These are phyloP conservation scores for Cladosporium sp. DNA, from an alignment of 2,329 filamentous ascomycete genomes.

Conservation along the genomic window DNA sequence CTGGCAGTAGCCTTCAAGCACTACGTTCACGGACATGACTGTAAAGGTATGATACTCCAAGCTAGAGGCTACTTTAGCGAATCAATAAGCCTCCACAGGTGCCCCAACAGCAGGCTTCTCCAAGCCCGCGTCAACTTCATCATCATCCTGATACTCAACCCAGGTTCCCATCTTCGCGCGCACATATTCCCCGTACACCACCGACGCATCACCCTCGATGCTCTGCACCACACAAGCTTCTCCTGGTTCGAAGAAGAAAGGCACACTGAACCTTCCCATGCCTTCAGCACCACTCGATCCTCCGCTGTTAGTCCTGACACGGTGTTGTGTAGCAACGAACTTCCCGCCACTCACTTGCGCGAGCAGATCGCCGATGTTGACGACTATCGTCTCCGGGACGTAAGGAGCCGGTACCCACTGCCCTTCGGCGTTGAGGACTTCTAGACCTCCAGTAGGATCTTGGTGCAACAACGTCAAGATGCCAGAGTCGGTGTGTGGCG, in stretches of 20 bases:
- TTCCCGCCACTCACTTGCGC: constrained; percentile 43
- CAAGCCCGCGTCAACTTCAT: background rate
- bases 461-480: constrained; percentile 52
- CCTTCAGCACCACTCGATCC: constrained; percentile 28
- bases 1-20: background rate
- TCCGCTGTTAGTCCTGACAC: constrained; percentile 36
- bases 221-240: constrained; percentile 43
- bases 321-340: constrained; percentile 49
- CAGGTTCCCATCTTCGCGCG: constrained; percentile 47
- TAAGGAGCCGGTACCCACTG: constrained; percentile 46
- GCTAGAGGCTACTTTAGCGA: background rate
- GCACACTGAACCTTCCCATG: constrained; percentile 44
- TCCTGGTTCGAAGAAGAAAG: constrained; percentile 52
- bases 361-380: constrained; percentile 50
- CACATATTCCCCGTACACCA: constrained; percentile 46
- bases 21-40: background rate
- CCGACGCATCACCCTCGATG: constrained; percentile 36
- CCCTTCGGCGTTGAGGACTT: constrained; percentile 46
- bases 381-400: constrained; percentile 44
- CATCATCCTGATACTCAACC: constrained; percentile 44
- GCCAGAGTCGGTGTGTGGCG: constrained; percentile 47
- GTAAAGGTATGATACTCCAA: background rate
- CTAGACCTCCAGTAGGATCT: constrained; percentile 49
- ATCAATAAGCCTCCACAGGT: constrained; percentile 14
- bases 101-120: background rate